Conservation (phyloP, 2,329 filamentous ascomycete species). For the Monosporascus sp. region DNA sequence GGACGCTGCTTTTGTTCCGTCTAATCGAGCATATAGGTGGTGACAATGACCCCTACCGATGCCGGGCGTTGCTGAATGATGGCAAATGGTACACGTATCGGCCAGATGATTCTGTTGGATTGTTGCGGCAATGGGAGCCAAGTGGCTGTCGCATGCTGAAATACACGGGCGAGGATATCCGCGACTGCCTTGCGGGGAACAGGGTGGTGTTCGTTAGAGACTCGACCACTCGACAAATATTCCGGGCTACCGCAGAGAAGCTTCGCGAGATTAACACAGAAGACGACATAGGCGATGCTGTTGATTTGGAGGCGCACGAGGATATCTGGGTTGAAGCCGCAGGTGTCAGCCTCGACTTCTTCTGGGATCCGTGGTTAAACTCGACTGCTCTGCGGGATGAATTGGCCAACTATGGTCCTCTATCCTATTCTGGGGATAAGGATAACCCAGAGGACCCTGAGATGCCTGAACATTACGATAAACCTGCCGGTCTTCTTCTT, state of each 20-base stretch:
- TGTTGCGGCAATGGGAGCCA: constrained; percentile 51
- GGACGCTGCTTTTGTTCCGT: neutral
- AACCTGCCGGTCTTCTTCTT: constrained; percentile 42
- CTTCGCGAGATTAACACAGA: constrained; percentile 37
- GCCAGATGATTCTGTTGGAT: neutral
- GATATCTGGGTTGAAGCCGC: constrained; percentile 39
- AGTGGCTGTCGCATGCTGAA: constrained; percentile 53
- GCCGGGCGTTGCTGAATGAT: constrained; percentile 20
- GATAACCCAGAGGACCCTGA: constrained; percentile 11
- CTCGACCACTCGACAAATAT: constrained; percentile 54
- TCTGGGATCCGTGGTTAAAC: constrained; percentile 61
- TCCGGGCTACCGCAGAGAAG: constrained; percentile 49
- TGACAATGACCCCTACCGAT: constrained; percentile 18
- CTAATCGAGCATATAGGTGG: constrained; percentile 15
- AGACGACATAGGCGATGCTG: constrained; percentile 27
- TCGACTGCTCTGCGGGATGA: constrained; percentile 37
- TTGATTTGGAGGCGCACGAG: constrained; percentile 32
- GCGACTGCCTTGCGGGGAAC: constrained; percentile 44
- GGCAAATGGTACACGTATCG: constrained; percentile 18
- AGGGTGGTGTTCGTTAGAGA: constrained; percentile 58
- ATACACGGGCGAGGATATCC: constrained; percentile 48
- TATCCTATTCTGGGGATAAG: constrained; percentile 10
- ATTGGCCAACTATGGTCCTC: constrained; percentile 30
- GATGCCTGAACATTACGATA: constrained; percentile 3
- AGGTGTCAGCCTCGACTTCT: constrained; percentile 46